Conservation (phyloP, 208 protist genomes). For the Wallacemonas sp. region DNA sequence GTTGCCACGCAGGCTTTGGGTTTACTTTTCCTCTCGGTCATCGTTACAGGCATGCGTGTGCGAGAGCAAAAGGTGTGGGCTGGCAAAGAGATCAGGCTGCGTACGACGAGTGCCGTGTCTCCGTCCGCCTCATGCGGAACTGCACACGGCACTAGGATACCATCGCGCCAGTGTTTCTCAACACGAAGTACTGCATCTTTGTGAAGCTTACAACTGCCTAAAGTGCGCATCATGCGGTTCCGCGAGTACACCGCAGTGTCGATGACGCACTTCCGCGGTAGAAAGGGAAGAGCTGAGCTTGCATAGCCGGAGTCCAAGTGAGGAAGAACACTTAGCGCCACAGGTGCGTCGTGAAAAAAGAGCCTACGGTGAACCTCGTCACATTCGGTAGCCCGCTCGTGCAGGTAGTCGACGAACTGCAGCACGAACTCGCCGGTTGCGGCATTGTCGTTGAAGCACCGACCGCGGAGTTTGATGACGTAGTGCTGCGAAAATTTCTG, state of each 20-base stretch:
- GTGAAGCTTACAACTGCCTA: slow-evolving; percentile 77
- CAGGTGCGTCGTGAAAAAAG: slow-evolving; percentile 68
- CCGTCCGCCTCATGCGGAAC: neutral
- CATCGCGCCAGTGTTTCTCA: slow-evolving; percentile 7
- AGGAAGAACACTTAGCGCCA: slow-evolving; percentile 12
- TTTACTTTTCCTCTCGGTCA: neutral
- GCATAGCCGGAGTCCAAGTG: slow-evolving; percentile 12
- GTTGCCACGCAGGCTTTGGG: neutral
- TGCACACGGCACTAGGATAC: neutral
- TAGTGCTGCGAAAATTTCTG: slow-evolving; percentile 88
- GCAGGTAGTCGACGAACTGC: slow-evolving; percentile 59
- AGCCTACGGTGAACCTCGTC: slow-evolving; percentile 43
- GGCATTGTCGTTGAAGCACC: slow-evolving; percentile 43
- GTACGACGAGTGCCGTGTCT: neutral
- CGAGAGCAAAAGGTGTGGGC: neutral
- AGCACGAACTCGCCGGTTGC: slow-evolving; percentile 57
- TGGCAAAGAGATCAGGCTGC: slow-evolving; percentile 2
- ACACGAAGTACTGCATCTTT: slow-evolving; percentile 42
- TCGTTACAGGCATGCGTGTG: neutral
- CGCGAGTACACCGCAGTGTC: slow-evolving; percentile 80
- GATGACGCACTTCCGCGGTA: slow-evolving; percentile 63
- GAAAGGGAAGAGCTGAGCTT: slow-evolving; percentile 38
- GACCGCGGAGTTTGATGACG: slow-evolving; percentile 51
- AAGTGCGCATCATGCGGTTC: slow-evolving; percentile 79
- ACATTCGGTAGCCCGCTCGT: slow-evolving; percentile 8